These are phyloP conservation scores for Pythium utonaiense DNA, from an alignment of 352 stramenopile species.

Conservation along the genomic window DNA sequence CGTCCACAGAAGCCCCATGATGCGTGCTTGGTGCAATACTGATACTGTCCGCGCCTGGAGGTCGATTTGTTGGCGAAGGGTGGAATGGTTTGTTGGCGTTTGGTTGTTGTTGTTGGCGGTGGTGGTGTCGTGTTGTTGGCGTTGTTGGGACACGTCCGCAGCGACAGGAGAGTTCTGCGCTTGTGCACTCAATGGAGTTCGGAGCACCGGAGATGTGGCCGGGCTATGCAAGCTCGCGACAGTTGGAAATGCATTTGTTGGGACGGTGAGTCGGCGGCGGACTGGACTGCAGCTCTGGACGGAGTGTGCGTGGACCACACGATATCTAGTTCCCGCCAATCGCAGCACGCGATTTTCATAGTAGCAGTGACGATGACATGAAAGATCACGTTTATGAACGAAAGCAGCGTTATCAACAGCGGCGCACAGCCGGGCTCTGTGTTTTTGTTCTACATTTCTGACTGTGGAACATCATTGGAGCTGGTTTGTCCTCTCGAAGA, in stretches of 20 bases:
- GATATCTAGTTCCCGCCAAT: conserved; percentile 18
- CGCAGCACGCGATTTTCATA: neutral
- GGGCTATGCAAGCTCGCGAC: conserved; percentile 14
- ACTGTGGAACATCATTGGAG: neutral
- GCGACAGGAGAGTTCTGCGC: neutral
- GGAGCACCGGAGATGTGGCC: neutral
- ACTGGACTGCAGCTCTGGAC: conserved; percentile 21
- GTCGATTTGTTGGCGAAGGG: neutral
- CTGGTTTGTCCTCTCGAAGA: neutral
- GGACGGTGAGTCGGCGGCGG: no score
- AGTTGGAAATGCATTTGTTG: conserved; percentile 9
- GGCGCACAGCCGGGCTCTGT: conserved; percentile 2
- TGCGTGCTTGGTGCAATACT: neutral
- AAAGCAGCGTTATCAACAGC: conserved; percentile 1
- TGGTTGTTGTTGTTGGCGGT: neutral
- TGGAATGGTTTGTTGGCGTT: neutral
- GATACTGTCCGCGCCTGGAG: no score
- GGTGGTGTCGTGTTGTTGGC: neutral
- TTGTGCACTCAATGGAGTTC: neutral
- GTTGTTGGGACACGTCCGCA: conserved; percentile 12
- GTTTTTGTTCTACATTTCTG: neutral
- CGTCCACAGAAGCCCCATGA: conserved; percentile 33
- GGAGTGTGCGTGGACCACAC: conserved; percentile 7
- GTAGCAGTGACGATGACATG: conserved; percentile 6
- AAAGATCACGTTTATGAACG: conserved; percentile 1